These are phyloP conservation scores for Tagetes patula DNA, from an alignment of 129 eudicot species.

Conservation along the genomic window DNA sequence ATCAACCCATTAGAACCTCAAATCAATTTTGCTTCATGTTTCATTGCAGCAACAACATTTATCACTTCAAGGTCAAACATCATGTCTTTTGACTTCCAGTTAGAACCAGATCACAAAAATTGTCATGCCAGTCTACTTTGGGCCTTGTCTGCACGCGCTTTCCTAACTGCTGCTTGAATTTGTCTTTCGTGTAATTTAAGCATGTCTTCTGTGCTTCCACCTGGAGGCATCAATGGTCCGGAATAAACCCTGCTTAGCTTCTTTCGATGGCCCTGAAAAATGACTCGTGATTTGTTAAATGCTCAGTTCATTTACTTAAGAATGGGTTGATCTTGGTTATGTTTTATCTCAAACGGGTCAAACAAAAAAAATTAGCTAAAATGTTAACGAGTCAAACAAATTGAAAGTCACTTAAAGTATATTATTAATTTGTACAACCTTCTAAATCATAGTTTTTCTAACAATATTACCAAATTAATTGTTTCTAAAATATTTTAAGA, in stretches of 20 bases:
- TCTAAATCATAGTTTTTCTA: background rate
- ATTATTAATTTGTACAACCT: background rate
- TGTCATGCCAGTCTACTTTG: slow-evolving; percentile 32
- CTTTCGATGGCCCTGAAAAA: slow-evolving; percentile 49
- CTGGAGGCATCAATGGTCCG: slow-evolving; percentile 73
- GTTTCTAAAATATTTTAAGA: background rate
- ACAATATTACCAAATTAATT: background rate
- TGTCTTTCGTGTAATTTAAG: slow-evolving; percentile 79
- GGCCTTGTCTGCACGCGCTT: slow-evolving; percentile 56
- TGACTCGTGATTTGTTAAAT: slow-evolving; percentile 13
- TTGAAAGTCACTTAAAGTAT: background rate
- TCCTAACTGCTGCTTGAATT: slow-evolving; percentile 78
- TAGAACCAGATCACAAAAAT: background rate
- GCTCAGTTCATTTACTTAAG: background rate
- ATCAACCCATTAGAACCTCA: slow-evolving; percentile 2
- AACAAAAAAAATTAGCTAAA: no score
- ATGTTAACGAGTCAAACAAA: background rate
- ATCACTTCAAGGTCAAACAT: slow-evolving; percentile 18
- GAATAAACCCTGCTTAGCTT: slow-evolving; percentile 65
- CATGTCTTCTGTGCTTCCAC: slow-evolving; percentile 83
- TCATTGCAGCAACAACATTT: slow-evolving; percentile 21
- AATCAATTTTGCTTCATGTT: slow-evolving; percentile 7
- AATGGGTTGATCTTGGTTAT: background rate
- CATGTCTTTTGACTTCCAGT: slow-evolving; percentile 10
- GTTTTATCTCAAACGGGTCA: background rate